Evolutionary conservation across 2,329 filamentous ascomycete genomes (phyloP), one percentile per base, ranked within the genome.

Genomic region (Sphaerulina vaccinii): DNA sequence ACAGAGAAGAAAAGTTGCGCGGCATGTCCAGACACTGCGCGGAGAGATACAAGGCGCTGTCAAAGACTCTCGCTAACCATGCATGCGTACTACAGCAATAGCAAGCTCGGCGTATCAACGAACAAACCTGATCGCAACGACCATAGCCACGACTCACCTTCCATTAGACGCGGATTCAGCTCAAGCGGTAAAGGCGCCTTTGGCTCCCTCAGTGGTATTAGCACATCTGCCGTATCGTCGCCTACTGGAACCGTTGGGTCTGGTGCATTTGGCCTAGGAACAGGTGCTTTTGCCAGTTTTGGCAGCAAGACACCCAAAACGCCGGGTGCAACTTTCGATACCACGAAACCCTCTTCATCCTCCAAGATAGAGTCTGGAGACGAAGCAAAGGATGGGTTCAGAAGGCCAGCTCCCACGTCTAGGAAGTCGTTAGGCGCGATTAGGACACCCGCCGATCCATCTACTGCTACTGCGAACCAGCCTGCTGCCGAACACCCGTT

Each of bases 211-310:
- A 29, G 33, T 24, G 87, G 83, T 54, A 82, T 87, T 64, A 84
- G 82, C 55, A 81, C 79, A 44, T 82, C 81, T 42, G 69, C 65
- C 51, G 76, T 90, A 49, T 80, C 86, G 29, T 92, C 90, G 8
- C 89, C 90, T 11, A 89, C 87, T 10, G 80, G 82, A 48, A 81
- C 81, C 62, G 83, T 81, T 62, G 89, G 88, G 49, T 90, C 90
- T 15, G 91, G 87, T 65, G 91, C 92, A 52, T 99, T 99, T 73
- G 91, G 90, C 44, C 78, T 99, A 55, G 93, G 93, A 35, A 95
- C 90, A 15, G 93, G 93, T 62, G 93, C 93, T 49, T 99, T 99
- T 70, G 95, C 91, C n/a, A 48, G 45, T n/a, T 95, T 95, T 71
- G 91, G 92, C 19, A 78, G 79, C 37, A 96, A 95, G 76, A 91